Conservation (phyloP, 176 grass and related monocot species). For the Eleusine indica region DNA sequence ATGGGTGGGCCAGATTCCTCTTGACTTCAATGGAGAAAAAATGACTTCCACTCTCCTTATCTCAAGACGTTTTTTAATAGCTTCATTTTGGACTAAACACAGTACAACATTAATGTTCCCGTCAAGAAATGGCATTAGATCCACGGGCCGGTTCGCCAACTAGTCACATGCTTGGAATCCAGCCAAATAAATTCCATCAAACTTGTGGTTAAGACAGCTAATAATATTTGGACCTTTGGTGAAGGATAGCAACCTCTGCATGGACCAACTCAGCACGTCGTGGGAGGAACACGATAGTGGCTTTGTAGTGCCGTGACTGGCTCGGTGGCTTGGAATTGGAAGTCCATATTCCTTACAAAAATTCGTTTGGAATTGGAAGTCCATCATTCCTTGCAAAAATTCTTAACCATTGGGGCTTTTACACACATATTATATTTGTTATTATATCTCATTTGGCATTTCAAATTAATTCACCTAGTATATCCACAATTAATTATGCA, state of each 20-base stretch:
- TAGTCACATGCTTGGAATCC: neutral
- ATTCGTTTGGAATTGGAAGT: neutral
- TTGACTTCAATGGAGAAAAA: conserved; percentile 29
- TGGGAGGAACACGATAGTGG: neutral
- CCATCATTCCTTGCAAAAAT: neutral
- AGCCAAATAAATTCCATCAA: conserved; percentile 31
- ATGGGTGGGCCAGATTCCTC: conserved; percentile 5
- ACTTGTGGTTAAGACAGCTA: conserved; percentile 47
- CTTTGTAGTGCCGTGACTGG: neutral
- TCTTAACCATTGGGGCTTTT: neutral
- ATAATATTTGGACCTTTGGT: conserved; percentile 33
- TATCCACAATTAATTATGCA: neutral
- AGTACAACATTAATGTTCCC: neutral
- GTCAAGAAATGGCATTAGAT: neutral
- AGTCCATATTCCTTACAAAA: neutral
- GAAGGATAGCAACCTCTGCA: neutral
- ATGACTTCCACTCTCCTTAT: neutral
- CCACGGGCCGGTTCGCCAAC: conserved; percentile 17
- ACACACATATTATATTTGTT: neutral
- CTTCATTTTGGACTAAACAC: too few species aligned
- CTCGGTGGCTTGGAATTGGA: neutral
- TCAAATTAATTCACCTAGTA: neutral
- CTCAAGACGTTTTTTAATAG: too few species aligned
- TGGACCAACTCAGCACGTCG: conserved; percentile 7
- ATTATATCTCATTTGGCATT: neutral